These are phyloP conservation scores for Articulospora tetracladia DNA, from an alignment of 495 filamentous ascomycete species.

Conservation along the genomic window DNA sequence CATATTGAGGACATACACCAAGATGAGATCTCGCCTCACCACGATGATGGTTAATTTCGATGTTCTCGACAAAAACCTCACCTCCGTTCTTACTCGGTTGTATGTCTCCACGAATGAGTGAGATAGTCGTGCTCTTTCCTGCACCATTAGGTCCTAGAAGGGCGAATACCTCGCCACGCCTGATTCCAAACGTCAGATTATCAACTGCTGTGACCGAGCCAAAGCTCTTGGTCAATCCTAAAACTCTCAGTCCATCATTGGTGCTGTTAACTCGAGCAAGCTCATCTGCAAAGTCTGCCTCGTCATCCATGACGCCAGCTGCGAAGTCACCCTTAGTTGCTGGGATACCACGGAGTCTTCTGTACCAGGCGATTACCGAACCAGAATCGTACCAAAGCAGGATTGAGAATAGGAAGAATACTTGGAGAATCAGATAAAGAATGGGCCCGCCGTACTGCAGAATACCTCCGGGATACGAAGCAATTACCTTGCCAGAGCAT, in stretches of 20 bases:
- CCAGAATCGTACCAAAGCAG: conserved; percentile 67
- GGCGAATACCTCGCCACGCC: conserved; percentile 75
- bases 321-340: conserved; percentile 26
- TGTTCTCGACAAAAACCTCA: conserved; percentile 70
- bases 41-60: conserved; percentile 60
- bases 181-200: conserved; percentile 76
- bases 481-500: conserved; percentile 58
- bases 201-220: conserved; percentile 68
- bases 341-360: conserved; percentile 31
- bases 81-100: conserved; percentile 54
- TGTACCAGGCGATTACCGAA: conserved; percentile 44
- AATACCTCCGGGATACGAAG: conserved; percentile 65
- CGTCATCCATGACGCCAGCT: conserved; percentile 21
- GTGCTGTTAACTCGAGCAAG: conserved; percentile 16
- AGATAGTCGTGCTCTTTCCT: conserved; percentile 83
- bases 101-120: conserved; percentile 79
- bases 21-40: conserved; percentile 64
- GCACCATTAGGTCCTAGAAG: conserved; percentile 81
- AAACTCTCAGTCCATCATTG: conserved; percentile 59
- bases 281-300: conserved; percentile 48
- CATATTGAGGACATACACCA: conserved; percentile 77
- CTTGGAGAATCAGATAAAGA: conserved; percentile 68
- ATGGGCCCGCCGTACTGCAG: conserved; percentile 76
- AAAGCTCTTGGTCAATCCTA: conserved; percentile 75
- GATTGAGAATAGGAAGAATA: conserved; percentile 57